Base-by-base conservation (phyloP, 371 early-diverging fungal genomes). In the Rhizopus delemar region DNA sequence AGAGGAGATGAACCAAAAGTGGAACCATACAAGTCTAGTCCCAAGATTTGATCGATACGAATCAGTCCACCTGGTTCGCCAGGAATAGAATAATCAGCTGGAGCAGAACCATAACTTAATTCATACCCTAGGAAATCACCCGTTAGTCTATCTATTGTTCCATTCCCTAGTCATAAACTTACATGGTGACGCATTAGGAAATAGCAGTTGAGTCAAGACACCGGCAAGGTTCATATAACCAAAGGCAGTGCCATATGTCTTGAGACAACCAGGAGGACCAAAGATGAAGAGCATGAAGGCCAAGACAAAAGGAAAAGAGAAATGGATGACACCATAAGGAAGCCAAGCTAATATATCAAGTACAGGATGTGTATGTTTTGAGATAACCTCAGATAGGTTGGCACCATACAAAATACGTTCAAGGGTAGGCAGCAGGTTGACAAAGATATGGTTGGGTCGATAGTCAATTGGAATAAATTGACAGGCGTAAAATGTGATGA, bases 111-210 rank as follows among this genome's bases (percentile, higher is more conserved):
- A 45, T 87, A 81, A 45, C 60, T 77, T 16, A 77, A 70, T 60
- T 84, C 86, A 55, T 87, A 87, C 87, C 87, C 86, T 86, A 22
- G 35, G 16, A 39, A 39, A 22, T 41, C 31, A 58, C 31, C 50
- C 3, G 13, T 38, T 38, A 38, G 39, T 22, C n/a, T n/a, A 22
- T 22, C 22, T 22, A 22, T 22, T 22, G 22, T 22, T 22, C 22
- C 0, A 22, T 22, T 22, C 22, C 22, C 22, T 22, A 0, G 22
- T 22, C 2, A 22, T 22, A 34, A 12, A 52, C 80, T 83, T 83
- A 86, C 90, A 90, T 57, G 90, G 90, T 39, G 90, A 83, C 2
- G 90, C 85, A 62, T 82, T 84, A 7, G 91, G 91, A 65, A 86
- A 84, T 5, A 80, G 33, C 7, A 86, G 60, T 69, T 90, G 90